Percentiles rank a stretch among this genome's conserved stretches.
Conservation (phyloP, 116 monocot species). For the Cymodocea nodosa region DNA sequence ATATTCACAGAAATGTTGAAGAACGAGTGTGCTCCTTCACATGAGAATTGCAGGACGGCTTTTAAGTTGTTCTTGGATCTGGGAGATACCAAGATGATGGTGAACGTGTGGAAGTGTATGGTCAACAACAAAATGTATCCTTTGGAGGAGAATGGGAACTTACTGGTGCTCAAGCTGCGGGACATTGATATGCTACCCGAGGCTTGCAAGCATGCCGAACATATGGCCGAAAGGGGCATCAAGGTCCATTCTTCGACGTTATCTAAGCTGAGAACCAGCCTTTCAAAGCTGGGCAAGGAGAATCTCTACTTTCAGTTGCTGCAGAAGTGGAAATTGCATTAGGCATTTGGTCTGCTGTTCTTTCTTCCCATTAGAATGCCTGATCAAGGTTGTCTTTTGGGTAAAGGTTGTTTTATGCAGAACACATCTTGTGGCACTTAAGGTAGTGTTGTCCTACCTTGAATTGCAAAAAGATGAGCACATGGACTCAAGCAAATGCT, state of each 20-base stretch:
- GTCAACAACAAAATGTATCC: constrained; percentile 14
- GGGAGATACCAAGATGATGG: constrained; percentile 21
- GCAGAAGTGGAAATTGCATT: constrained; percentile 39
- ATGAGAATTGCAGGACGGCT: constrained; percentile 24
- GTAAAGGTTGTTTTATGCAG: too few species aligned
- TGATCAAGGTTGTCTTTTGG: too few species aligned
- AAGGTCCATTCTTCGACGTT: constrained; percentile 48
- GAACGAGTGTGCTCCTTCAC: constrained; percentile 37
- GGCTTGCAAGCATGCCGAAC: constrained; percentile 56
- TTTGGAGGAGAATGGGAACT: constrained; percentile 43
- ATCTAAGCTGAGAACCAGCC: constrained; percentile 37
- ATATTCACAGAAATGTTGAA: constrained; percentile 61
- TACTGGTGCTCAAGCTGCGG: constrained; percentile 21
- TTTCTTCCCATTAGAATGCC: too few species aligned
- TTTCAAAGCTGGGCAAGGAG: constrained; percentile 31
- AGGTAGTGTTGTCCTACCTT: too few species aligned
- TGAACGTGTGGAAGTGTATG: constrained; percentile 52
- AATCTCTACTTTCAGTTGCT: constrained; percentile 39
- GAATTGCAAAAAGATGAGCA: too few species aligned
- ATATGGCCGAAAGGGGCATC: constrained; percentile 50
- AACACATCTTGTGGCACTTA: too few species aligned
- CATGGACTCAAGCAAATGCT: too few species aligned
- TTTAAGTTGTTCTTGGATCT: constrained; percentile 25
- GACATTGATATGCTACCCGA: constrained; percentile 38
- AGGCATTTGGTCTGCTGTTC: too few species aligned